Evolutionary conservation across 306 rosid genomes (phyloP).

Genomic region (Cicer judaicum): DNA sequence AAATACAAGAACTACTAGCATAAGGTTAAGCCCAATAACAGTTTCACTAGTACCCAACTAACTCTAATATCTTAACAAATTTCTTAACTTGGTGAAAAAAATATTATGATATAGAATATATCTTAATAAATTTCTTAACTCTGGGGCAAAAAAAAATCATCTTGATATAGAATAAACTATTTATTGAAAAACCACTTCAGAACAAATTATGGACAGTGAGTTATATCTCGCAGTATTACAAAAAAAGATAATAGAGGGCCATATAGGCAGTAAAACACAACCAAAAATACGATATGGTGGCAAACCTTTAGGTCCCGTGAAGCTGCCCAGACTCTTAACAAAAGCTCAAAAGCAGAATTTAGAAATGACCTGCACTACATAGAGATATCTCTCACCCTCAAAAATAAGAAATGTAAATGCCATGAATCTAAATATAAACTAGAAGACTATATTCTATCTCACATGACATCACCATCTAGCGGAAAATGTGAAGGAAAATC

Average conservation of each 20-base stretch:
- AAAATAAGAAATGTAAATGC: constrained; percentile 26
- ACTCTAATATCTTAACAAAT: constrained; percentile 24
- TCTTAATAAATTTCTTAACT: neutral
- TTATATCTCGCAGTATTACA: neutral
- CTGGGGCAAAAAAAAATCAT: neutral
- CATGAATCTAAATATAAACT: constrained; percentile 34
- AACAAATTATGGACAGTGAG: constrained; percentile 19
- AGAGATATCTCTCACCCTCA: constrained; percentile 49
- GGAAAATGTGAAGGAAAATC: constrained; percentile 77
- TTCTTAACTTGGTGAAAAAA: constrained; percentile 3
- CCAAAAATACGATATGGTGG: constrained; percentile 22
- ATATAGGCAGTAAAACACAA: constrained; percentile 1
- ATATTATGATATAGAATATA: constrained; percentile 6
- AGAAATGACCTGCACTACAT: constrained; percentile 88
- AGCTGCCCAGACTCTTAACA: constrained; percentile 92
- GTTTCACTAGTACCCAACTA: neutral
- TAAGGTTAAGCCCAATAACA: constrained; percentile 26
- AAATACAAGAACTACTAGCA: constrained; percentile 6
- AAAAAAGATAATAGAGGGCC: constrained; percentile 33
- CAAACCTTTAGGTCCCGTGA: constrained; percentile 91
- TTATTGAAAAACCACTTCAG: neutral
- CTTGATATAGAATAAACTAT: neutral
- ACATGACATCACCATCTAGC: constrained; percentile 85
- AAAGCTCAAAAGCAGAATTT: constrained; percentile 92
- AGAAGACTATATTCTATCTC: constrained; percentile 56